phyloP scores from a whole-genome alignment of 1,139 yeast genomes.

The Tardiomyces depauwii region DNA sequence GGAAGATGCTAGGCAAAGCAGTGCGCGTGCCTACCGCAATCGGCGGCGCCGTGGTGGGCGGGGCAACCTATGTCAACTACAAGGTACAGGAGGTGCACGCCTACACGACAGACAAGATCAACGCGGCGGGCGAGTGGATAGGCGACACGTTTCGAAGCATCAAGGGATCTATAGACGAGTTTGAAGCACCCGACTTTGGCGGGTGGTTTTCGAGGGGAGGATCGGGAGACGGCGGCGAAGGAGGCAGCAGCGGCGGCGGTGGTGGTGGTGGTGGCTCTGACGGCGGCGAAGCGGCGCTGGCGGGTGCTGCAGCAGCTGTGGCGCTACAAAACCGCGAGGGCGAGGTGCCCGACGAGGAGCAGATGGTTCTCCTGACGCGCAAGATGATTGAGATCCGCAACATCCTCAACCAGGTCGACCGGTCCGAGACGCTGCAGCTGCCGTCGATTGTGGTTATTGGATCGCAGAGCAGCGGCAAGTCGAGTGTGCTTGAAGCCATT shows the following conservation, averaged over 20 bases:
- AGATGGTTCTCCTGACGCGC: conserved; percentile 73
- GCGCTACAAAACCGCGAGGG: conserved; percentile 20
- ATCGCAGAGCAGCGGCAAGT: conserved; percentile 94
- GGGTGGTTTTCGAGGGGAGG: neutral
- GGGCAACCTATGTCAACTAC: conserved; percentile 84
- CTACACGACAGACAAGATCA: conserved; percentile 57
- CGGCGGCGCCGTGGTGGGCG: conserved; percentile 90
- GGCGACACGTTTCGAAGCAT: conserved; percentile 28
- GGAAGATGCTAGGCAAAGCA: neutral
- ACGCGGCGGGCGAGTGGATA: conserved; percentile 43
- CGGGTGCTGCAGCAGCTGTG: conserved; percentile 26
- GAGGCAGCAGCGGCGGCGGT: conserved; percentile 9
- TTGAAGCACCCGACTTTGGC: conserved; percentile 5
- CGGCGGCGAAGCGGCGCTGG: conserved; percentile 6
- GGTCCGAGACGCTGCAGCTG: conserved; percentile 62
- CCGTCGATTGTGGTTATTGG: conserved; percentile 97
- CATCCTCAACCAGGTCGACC: conserved; percentile 65
- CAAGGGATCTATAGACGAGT: conserved; percentile 13
- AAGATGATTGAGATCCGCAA: conserved; percentile 95
- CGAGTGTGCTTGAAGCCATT: conserved; percentile 84
- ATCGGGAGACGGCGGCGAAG: neutral
- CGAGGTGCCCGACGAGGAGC: conserved; percentile 24
- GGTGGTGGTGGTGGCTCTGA: conserved; percentile 7
- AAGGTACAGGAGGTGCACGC: conserved; percentile 79
- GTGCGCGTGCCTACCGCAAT: conserved; percentile 49